Evolutionary conservation across 371 early-diverging fungal genomes (phyloP).

Genomic region (Mortierella sp.): DNA sequence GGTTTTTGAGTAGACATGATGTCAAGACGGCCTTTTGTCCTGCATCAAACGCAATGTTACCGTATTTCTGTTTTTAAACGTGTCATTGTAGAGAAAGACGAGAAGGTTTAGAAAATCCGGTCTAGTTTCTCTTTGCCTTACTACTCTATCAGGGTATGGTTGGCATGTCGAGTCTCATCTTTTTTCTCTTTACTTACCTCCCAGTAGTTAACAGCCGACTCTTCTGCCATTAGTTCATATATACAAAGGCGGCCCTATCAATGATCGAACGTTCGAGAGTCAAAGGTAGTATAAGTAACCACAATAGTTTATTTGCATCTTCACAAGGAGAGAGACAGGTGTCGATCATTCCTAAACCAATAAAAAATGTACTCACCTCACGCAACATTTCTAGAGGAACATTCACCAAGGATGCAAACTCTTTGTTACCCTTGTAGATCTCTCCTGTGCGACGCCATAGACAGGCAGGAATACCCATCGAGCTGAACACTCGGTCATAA

Average conservation of each 20-base stretch:
- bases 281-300: no score
- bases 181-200: slow-evolving; percentile 87
- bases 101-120: no score
- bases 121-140: slow-evolving; percentile 31
- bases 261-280: no score
- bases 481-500: slow-evolving; percentile 88
- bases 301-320: no score
- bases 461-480: slow-evolving; percentile 93
- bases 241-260: slow-evolving; percentile 72
- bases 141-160: no score
- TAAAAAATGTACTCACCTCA: slow-evolving; percentile 48
- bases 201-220: slow-evolving; percentile 91
- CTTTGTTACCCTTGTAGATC: slow-evolving; percentile 90
- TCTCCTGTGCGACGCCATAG: slow-evolving; percentile 94
- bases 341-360: background rate
- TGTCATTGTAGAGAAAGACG: no score
- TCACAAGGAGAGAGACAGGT: background rate
- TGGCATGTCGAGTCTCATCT: slow-evolving; percentile 84
- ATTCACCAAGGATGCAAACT: slow-evolving; percentile 86
- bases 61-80: slow-evolving; percentile 88
- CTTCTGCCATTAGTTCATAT: slow-evolving; percentile 93
- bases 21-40: slow-evolving; percentile 96
- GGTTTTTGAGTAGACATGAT: slow-evolving; percentile 77
- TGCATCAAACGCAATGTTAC: slow-evolving; percentile 94
- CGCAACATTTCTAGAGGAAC: slow-evolving; percentile 73